phyloP scores from a whole-genome alignment of 1,284 basidiomycete genomes.

The Calocybe gambosa region DNA sequence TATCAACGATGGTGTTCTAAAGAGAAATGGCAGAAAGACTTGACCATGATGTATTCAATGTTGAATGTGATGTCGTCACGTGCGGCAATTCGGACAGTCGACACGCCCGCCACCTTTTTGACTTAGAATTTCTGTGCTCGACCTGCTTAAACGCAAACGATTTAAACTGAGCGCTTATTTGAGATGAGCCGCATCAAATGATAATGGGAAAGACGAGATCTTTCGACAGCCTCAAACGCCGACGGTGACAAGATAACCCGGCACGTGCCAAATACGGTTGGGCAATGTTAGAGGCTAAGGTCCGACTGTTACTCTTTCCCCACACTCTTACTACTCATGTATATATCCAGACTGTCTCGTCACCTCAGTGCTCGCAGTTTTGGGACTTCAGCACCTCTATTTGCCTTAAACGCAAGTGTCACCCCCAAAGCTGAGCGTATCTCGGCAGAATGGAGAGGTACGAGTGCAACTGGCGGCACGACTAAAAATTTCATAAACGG shows the following conservation, averaged over 20 bases:
- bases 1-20: conserved; percentile 18
- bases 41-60: not conserved
- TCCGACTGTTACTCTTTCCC: not conserved
- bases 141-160: no score
- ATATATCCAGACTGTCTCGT: conserved; percentile 29
- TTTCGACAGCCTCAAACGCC: no score
- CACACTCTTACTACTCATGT: conserved; percentile 25
- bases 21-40: conserved; percentile 6
- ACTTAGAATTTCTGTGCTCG: not conserved
- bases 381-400: conserved; percentile 40
- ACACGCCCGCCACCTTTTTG: not conserved
- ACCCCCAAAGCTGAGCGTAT: conserved; percentile 59
- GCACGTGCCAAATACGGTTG: not conserved
- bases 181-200: no score
- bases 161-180: no score
- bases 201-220: no score
- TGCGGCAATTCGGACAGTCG: not conserved
- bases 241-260: not conserved
- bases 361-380: conserved; percentile 28
- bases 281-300: not conserved
- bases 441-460: conserved; percentile 78
- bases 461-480: conserved; percentile 72
- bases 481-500: conserved; percentile 91
- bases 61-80: not conserved
- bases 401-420: conserved; percentile 46